phyloP scores from a whole-genome alignment of 371 early-diverging fungal genomes.

The Mortierella sp. region DNA sequence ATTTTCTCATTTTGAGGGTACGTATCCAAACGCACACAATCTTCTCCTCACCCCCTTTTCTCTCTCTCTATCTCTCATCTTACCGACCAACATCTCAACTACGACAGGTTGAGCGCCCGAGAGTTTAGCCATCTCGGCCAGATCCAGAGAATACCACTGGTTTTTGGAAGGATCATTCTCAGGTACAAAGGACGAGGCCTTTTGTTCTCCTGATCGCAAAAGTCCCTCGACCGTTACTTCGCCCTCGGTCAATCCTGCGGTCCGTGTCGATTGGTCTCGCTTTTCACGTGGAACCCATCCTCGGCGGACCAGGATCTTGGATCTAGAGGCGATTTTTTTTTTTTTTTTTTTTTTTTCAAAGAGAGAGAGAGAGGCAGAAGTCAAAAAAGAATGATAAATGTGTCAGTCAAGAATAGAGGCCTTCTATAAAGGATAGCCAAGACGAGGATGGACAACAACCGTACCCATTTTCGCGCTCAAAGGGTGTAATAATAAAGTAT shows the following conservation, averaged over 20 bases:
- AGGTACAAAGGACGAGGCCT: constrained; percentile 69
- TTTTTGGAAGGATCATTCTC: constrained; percentile 70
- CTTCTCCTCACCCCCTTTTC: too few species aligned
- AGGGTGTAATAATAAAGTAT: constrained; percentile 87
- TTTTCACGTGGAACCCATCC: constrained; percentile 89
- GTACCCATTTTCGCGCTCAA: constrained; percentile 78
- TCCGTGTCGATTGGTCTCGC: constrained; percentile 65
- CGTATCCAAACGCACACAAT: too few species aligned
- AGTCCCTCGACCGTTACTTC: constrained; percentile 71
- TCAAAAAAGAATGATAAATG: constrained; percentile 10
- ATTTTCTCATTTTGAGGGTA: too few species aligned
- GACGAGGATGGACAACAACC: too few species aligned
- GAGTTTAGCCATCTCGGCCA: constrained; percentile 77
- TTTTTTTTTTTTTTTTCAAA: neutral
- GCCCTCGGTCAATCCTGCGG: constrained; percentile 63
- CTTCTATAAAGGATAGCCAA: too few species aligned
- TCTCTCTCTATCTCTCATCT: neutral
- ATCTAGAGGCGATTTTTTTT: constrained; percentile 13
- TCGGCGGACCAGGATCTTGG: constrained; percentile 82
- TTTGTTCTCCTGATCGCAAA: constrained; percentile 69
- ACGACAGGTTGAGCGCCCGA: constrained; percentile 75
- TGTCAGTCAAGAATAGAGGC: neutral
- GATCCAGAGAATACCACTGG: constrained; percentile 88
- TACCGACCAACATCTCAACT: constrained; percentile 77
- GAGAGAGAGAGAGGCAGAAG: too few species aligned